These are phyloP conservation scores for Elsinoe ampelina DNA, from an alignment of 2,329 filamentous ascomycete species.

Conservation along the genomic window DNA sequence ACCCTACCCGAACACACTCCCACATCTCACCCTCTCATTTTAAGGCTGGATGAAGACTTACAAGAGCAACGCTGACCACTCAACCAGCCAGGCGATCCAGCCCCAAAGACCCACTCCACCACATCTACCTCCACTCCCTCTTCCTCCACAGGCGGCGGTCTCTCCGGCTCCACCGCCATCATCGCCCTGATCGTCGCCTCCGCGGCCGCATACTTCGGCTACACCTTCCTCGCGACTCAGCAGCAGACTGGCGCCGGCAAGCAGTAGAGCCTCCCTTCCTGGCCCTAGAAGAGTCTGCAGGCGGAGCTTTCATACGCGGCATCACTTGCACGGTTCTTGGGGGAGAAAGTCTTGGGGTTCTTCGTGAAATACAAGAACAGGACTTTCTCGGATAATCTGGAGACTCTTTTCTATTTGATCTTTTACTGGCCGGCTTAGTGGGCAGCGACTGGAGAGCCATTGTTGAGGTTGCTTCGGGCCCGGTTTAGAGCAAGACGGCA, in stretches of 20 bases:
- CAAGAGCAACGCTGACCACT: not conserved
- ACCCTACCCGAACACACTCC: constrained; percentile 2
- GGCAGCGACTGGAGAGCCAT: too few species aligned
- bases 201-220: constrained; percentile 66
- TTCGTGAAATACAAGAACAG: too few species aligned
- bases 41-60: not conserved
- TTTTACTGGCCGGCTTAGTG: too few species aligned
- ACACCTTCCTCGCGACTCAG: constrained; percentile 70
- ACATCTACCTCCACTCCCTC: constrained; percentile 43
- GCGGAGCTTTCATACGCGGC: too few species aligned
- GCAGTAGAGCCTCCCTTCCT: not conserved
- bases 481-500: too few species aligned
- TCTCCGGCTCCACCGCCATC: constrained; percentile 67
- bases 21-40: not conserved
- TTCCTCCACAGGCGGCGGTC: constrained; percentile 45
- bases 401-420: too few species aligned
- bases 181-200: constrained; percentile 65
- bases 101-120: constrained; percentile 51
- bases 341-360: too few species aligned
- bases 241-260: constrained; percentile 18
- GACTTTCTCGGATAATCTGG: too few species aligned
- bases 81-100: constrained; percentile 64
- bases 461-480: too few species aligned
- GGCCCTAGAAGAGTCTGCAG: not conserved
- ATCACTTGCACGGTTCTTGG: not conserved